phyloP scores from a whole-genome alignment of 805 yeast species.

The Ogataea salicorniae region DNA sequence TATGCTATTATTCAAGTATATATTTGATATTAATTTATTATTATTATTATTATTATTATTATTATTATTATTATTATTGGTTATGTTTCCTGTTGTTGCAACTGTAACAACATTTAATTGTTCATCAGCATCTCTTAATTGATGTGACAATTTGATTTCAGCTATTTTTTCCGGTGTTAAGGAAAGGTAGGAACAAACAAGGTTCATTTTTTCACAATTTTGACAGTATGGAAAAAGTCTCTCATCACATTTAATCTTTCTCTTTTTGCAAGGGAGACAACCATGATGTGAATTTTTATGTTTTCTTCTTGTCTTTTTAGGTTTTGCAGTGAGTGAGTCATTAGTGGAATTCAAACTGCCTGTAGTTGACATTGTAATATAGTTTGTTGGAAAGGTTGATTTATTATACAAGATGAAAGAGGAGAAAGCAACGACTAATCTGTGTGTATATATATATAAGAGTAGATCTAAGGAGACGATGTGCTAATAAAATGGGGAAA shows the following conservation, averaged over 20 bases:
- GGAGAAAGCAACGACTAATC: too few relatives aligned
- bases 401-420: too few relatives aligned
- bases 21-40: background rate
- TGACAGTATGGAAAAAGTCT: conserved; percentile 47
- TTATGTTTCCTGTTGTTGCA: too few relatives aligned
- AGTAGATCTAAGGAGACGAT: too few relatives aligned
- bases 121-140: background rate
- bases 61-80: too few relatives aligned
- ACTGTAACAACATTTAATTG: background rate
- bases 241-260: conserved; percentile 65
- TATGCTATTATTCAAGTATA: too few relatives aligned
- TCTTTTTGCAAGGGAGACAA: conserved; percentile 62
- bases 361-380: too few relatives aligned
- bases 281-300: conserved; percentile 71
- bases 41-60: too few relatives aligned
- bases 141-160: conserved; percentile 3
- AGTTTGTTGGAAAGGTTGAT: too few relatives aligned
- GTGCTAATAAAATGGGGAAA: too few relatives aligned
- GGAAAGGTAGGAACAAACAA: conserved; percentile 43
- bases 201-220: conserved; percentile 46
- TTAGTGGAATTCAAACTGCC: too few relatives aligned
- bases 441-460: too few relatives aligned
- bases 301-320: conserved; percentile 45
- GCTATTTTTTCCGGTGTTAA: conserved; percentile 7
- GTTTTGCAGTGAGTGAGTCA: background rate